Evolutionary conservation across 257 asterid genomes (phyloP), one percentile per base, ranked within the genome.

Genomic region (Solanum chilense): DNA sequence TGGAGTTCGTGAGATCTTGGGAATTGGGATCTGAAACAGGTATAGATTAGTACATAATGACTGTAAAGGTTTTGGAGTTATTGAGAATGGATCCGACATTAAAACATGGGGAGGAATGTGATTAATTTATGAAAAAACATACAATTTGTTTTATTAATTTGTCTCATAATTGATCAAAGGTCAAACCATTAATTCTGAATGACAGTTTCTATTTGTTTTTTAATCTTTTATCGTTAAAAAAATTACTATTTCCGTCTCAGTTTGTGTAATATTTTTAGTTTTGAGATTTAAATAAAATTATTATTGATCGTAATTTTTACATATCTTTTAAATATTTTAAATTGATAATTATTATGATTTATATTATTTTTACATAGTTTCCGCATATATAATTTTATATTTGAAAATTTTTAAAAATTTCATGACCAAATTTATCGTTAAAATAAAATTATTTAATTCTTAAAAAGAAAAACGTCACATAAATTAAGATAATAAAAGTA

Each of bases 31-130:
- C 87, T 83, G 87, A 88, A 91, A 88, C 94, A 91, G 93, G 92
- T 90, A 87, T 49, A 85, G 87, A 87, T 89, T 74, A 64, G 89
- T 87, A 85, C 74, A 86, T 87, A 89, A 90, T 92, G 92, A 86
- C 93, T 88, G 93, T 90, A 83, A 89, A 69, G 85, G 21, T 91
- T 80, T 93, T 95, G 95, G 93, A 94, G 87, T 89, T 88, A 88
- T 91, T 86, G 75, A 86, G 68, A 88, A 88, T 62, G 87, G 86
- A 88, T 85, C 95, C 90, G 93, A 94, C 95, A 95, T 64, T 71
- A 56, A 89, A 93, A 92, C 94, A 93, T 92, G 95, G 68, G 89
- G 86, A 88, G 87, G 95, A 91, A 93, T 95, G 94, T 92, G 92
- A 91, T 25, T 64, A 64, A 25, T 64, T 86, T 84, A 29, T 29